Evolutionary conservation across 306 rosid genomes (phyloP).

Genomic region (Hippophae gyantsensis): DNA sequence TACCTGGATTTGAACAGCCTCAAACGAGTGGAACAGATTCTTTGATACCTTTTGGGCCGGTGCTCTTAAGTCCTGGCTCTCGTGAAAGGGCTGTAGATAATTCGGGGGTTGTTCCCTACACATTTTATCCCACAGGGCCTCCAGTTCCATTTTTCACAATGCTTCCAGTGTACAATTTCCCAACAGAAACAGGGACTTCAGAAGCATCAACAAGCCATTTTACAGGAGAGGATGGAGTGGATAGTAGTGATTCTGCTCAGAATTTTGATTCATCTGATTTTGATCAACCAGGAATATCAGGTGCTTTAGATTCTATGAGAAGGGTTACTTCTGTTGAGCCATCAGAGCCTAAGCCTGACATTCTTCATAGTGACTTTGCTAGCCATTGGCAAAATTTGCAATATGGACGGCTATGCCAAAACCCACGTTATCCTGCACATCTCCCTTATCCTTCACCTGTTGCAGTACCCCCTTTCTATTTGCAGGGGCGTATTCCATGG

Average conservation of each 20-base stretch:
- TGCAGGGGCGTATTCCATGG: slow-evolving; percentile 80
- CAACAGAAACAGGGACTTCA: slow-evolving; percentile 46
- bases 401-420: slow-evolving; percentile 70
- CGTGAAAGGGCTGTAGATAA: slow-evolving; percentile 55
- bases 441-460: slow-evolving; percentile 45
- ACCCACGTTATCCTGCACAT: slow-evolving; percentile 38
- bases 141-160: slow-evolving; percentile 83
- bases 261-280: slow-evolving; percentile 53
- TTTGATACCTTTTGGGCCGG: slow-evolving; percentile 46
- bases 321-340: slow-evolving; percentile 36
- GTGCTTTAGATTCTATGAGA: slow-evolving; percentile 41
- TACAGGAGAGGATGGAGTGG: slow-evolving; percentile 48
- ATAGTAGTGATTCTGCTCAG: slow-evolving; percentile 52
- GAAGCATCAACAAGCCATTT: slow-evolving; percentile 57
- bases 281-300: slow-evolving; percentile 43
- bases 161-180: slow-evolving; percentile 66
- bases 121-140: slow-evolving; percentile 95
- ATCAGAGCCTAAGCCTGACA: slow-evolving; percentile 53
- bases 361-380: slow-evolving; percentile 73
- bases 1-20: slow-evolving; percentile 54
- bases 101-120: slow-evolving; percentile 49
- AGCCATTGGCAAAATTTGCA: slow-evolving; percentile 83
- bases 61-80: slow-evolving; percentile 61
- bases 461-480: slow-evolving; percentile 62
- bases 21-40: slow-evolving; percentile 77